Base-by-base conservation (phyloP, 2,329 filamentous ascomycete genomes). In the Penicillium sp. region DNA sequence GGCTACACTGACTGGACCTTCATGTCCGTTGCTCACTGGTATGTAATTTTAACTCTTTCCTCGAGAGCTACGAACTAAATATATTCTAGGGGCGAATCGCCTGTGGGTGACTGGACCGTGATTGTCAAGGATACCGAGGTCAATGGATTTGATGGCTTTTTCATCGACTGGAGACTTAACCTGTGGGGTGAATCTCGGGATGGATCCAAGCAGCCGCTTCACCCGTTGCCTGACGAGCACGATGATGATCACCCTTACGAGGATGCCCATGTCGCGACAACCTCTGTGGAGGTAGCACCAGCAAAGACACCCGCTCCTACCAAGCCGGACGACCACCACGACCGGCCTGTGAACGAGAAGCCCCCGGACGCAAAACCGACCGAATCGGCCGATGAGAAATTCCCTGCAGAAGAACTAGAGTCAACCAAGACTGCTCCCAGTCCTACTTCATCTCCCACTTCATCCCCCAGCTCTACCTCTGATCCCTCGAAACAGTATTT, bases 1-100 rank as follows among this genome's bases (percentile, higher is more conserved):
- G 93, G 93, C 7, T 98, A 97, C 67, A 75, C 84, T 32, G 89
- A 97, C 72, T 98, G 93, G 93, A 97, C 92, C 0, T 98, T 98
- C 64, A 98, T 98, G 93, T 95, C 86, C 54, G 93, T 98, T 32
- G 91, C 86, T 56, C 93, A 98, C 68, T 98, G 91, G 88, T 90
- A 78, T 71, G 84, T 71, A 27, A 37, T 15, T 41, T 18, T 2
- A 23, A 45, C 8, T 35, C 44, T 44, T 6, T 33, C 39, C 15
- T 42, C 31, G 8, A 7, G 4, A 25, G 32, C 24, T 28, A 20
- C 38, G 24, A 42, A 37, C 57, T 66, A 50, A 66, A 69, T 76
- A 66, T 76, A 59, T 45, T 31, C 10, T 46, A 90, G 87, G 89
- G 93, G 93, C 42, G 93, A 98, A 71, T 79, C 80, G 38, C 91